Evolutionary conservation across 192 early-diverging fungal genomes (phyloP), one percentile per base, ranked within the genome.

Genomic region (Chytriomyces confervae): DNA sequence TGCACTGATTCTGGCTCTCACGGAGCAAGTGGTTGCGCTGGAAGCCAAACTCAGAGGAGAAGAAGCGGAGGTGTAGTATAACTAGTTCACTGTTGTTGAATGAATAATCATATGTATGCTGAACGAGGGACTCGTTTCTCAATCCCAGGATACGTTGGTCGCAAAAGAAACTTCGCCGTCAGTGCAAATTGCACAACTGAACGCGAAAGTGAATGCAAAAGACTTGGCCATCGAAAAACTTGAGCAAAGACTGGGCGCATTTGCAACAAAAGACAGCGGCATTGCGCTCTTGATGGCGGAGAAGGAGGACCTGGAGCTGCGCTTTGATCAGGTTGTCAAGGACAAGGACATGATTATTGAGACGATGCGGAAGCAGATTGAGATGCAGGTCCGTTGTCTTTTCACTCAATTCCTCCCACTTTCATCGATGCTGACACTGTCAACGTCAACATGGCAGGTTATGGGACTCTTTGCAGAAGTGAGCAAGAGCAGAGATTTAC

Each of bases 261-360:
- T 79, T 47, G 78, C 44, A n/a, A 48, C 70, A 29, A 73, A 79
- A 66, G 51, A 75, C 51, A 24, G 23, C 3, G 74, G 63, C 27
- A 50, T 76, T 27, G 50, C 66, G 43, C 69, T 45, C 46, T 45
- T 79, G 13, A 64, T 57, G 62, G 57, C 50, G 43, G 72, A 66
- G 44, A 73, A 79, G 45, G 64, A 64, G 50, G 65, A 47, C 11
- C 50, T 10, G 18, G 78, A 79, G 57, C 50, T 46, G 24, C 70
- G 72, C 6, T 49, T 79, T 46, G 69, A 73, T 20, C 51, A 60
- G 71, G 62, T 79, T 47, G 75, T 79, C 63, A 65, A 79, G 53
- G 78, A 79, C 65, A 79, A 79, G 78, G 78, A 79, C 50, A 20
- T 44, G 63, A 79, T 65, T 10, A 79, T 79, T 63, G 78, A 79